Conservation (phyloP, 176 grass and related monocot genomes). For the Areca catechu region DNA sequence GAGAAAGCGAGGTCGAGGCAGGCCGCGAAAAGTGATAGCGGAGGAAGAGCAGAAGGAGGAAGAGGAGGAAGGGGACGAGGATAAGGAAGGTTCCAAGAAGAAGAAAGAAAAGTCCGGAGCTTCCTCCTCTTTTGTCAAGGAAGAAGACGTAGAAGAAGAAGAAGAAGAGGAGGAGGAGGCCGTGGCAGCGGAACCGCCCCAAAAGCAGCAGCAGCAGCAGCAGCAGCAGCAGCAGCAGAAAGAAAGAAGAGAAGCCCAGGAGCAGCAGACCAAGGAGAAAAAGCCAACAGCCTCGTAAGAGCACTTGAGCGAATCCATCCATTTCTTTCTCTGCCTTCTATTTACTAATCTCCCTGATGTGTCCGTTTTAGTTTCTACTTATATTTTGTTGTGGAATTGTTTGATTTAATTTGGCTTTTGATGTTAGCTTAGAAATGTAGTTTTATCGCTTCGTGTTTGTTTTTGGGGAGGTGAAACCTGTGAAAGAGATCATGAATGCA, state of each 20-base stretch:
- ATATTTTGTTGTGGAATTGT: too few relatives aligned
- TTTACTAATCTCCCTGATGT: too few relatives aligned
- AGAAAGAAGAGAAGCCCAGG: constrained; percentile 4
- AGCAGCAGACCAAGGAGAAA: constrained; percentile 14
- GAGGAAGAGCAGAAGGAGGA: background rate
- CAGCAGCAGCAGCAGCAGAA: background rate
- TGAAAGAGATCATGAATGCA: too few relatives aligned
- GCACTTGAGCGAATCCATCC: background rate
- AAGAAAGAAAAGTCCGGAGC: background rate
- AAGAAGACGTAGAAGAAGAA: background rate
- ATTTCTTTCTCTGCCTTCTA: too few relatives aligned
- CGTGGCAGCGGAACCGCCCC: background rate
- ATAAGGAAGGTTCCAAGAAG: constrained; percentile 2
- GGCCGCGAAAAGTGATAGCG: constrained; percentile 8
- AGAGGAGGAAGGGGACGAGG: background rate
- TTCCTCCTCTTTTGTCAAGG: too few relatives aligned
- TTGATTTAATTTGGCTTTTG: too few relatives aligned
- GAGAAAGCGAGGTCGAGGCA: constrained; percentile 2
- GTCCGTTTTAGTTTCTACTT: too few relatives aligned
- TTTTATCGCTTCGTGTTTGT: too few relatives aligned
- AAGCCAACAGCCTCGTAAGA: constrained; percentile 17
- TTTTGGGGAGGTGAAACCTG: too few relatives aligned
- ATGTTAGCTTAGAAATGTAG: too few relatives aligned
- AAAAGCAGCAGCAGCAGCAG: background rate
- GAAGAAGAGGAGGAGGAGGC: background rate